Conservation (phyloP, 192 early-diverging fungal species). For the Gigaspora rosea region DNA sequence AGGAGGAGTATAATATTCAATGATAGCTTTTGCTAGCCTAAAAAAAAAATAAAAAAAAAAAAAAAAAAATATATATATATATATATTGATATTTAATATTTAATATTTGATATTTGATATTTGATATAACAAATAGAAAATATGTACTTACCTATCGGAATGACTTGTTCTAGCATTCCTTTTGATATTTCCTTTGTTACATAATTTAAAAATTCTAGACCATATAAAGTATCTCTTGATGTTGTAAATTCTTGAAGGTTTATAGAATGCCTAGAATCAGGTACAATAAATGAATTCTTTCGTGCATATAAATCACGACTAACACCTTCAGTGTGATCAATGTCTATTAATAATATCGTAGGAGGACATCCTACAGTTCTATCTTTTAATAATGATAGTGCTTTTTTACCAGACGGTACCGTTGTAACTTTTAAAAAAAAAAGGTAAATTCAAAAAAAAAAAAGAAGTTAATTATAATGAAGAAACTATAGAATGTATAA, state of each 20-base stretch:
- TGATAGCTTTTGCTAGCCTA: conserved; percentile 21
- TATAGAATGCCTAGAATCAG: background rate
- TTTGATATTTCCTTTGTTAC: conserved; percentile 36
- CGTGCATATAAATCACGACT: conserved; percentile 14
- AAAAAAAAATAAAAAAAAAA: conserved; percentile 4
- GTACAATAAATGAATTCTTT: conserved; percentile 16
- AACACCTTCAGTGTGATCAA: conserved; percentile 27
- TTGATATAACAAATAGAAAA: background rate
- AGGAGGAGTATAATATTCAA: conserved; percentile 25
- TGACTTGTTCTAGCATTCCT: conserved; percentile 37
- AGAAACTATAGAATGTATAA: background rate
- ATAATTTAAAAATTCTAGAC: conserved; percentile 39
- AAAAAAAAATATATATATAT: background rate
- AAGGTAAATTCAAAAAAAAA: background rate
- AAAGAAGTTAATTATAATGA: background rate
- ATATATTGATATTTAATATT: background rate
- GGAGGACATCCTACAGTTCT: background rate
- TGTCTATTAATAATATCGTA: conserved; percentile 28
- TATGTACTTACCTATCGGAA: conserved; percentile 38
- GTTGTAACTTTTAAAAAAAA: conserved; percentile 17
- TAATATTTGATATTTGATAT: too few species aligned
- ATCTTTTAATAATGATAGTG: background rate
- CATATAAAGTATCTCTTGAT: conserved; percentile 23
- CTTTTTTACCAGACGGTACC: conserved; percentile 19
- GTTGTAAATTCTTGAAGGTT: background rate